Percentiles rank a stretch among this genome's conserved stretches.
Evolutionary conservation across 2,329 filamentous ascomycete genomes (phyloP).

Genomic region (Grosmannia clavigera): DNA sequence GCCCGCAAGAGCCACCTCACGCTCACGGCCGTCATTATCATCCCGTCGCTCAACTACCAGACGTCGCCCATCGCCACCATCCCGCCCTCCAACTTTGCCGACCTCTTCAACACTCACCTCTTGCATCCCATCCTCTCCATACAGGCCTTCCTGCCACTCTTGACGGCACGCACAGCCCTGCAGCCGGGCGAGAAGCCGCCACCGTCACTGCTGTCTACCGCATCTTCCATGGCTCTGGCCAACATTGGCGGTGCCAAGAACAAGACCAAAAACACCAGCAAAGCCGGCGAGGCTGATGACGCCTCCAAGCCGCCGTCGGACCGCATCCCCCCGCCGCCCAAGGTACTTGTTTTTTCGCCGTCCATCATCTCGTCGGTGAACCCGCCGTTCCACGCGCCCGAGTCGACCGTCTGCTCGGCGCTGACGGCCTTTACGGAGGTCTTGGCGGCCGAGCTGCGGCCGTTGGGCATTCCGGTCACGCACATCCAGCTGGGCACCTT

Average conservation of each 20-base stretch:
- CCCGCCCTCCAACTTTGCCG: constrained; percentile 70
- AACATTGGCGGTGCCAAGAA: constrained; percentile 7
- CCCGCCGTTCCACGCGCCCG: constrained; percentile 71
- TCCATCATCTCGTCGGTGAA: constrained; percentile 69
- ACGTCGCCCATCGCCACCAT: constrained; percentile 78
- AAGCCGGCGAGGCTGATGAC: constrained; percentile 26
- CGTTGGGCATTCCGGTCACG: constrained; percentile 65
- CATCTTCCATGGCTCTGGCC: constrained; percentile 3
- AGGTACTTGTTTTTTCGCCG: constrained; percentile 67
- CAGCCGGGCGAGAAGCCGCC: constrained; percentile 16
- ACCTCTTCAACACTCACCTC: constrained; percentile 84
- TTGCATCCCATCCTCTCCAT: constrained; percentile 80
- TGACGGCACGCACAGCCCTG: constrained; percentile 47
- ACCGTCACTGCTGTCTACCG: constrained; percentile 7
- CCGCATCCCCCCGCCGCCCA: constrained; percentile 28
- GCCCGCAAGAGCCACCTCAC: constrained; percentile 64
- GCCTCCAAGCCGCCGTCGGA: background rate
- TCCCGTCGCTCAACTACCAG: constrained; percentile 70
- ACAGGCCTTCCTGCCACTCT: constrained; percentile 75
- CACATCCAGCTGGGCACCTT: constrained; percentile 88
- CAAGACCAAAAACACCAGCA: constrained; percentile 9
- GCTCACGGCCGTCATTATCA: constrained; percentile 69
- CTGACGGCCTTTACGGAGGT: constrained; percentile 78
- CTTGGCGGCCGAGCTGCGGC: constrained; percentile 64
- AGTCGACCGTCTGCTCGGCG: constrained; percentile 74